These are phyloP conservation scores for Hemileccinum rubropunctum DNA, from an alignment of 768 basidiomycete species.

Conservation along the genomic window DNA sequence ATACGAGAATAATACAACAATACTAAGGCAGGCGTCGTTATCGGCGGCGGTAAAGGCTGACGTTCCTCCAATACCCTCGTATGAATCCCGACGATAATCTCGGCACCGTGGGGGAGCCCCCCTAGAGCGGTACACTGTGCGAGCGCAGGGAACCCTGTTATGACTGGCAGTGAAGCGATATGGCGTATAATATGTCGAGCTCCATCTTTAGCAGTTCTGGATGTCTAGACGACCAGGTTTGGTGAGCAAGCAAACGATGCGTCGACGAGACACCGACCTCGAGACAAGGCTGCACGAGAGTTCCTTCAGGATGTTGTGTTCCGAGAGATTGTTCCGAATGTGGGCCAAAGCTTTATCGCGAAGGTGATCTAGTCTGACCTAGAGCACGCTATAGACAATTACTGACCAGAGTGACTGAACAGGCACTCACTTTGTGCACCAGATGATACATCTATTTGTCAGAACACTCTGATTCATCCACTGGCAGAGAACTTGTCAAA, in stretches of 20 bases:
- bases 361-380: constrained; percentile 22
- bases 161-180: constrained; percentile 14
- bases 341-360: constrained; percentile 16
- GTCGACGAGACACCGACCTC: constrained; percentile 8
- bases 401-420: too few species aligned
- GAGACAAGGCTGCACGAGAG: constrained; percentile 18
- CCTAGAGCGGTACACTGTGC: constrained; percentile 13
- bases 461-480: constrained; percentile 29
- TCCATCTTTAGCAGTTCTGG: constrained; percentile 21
- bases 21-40: neutral
- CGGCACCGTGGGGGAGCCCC: constrained; percentile 20
- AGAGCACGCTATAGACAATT: too few species aligned
- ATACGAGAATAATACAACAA: too few species aligned
- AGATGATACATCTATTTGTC: constrained; percentile 46
- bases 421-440: constrained; percentile 31
- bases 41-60: neutral
- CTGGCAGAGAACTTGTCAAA: neutral
- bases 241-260: neutral
- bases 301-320: constrained; percentile 25
- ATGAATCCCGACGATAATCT: constrained; percentile 22
- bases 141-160: constrained; percentile 10
- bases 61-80: constrained; percentile 11
- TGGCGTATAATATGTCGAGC: constrained; percentile 19
- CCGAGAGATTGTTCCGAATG: constrained; percentile 17
- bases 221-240: constrained; percentile 5